Evolutionary conservation across 2,329 filamentous ascomycete genomes (phyloP), one percentile per base, ranked within the genome.

Genomic region (Fusarium sp.): DNA sequence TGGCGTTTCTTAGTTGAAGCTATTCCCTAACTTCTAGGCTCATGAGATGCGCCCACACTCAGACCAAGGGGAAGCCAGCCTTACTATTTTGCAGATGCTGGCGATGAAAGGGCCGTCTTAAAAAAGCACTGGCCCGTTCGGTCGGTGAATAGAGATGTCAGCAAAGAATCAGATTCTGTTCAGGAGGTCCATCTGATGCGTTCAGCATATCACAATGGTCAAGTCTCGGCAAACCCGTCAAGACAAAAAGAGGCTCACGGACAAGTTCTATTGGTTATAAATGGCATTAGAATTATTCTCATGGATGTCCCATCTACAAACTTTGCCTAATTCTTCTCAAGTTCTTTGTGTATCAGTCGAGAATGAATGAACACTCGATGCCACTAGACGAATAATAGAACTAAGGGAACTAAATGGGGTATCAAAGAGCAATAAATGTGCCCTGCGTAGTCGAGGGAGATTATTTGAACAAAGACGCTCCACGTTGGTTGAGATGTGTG

Each of bases 311-410:
- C n/a, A 31, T 39, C 49, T 31, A n/a, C 39, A 17, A 35, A 25
- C 29, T 41, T 17, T 27, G 22, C 29, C 12, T 27, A 35, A 29
- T 33, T 33, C 33, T 38, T 36, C 22, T 29, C 35, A 14, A 27
- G 49, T 55, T 70, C 64, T 71, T 71, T 72, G 69, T 72, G 22
- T 4, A 31, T 39, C 22, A 38, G 27, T 29, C 36, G 17, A 46
- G 17, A 63, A 44, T 12, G 49, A 53, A 54, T 35, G 27, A n/a
- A 36, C 27, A 39, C 55, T 41, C 17, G 25, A 18, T 9, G 11
- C 20, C 25, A 49, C 18, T 25, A 12, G 20, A 62, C 35, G 11
- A 36, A 22, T 52, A 17, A 60, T 70, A 64, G 53, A 41, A 60
- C 33, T 15, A 11, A 17, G 15, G 17, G 5, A 27, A 29, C 65